Conservation (phyloP, 1,139 yeast species). For the Hansenula anomala region DNA sequence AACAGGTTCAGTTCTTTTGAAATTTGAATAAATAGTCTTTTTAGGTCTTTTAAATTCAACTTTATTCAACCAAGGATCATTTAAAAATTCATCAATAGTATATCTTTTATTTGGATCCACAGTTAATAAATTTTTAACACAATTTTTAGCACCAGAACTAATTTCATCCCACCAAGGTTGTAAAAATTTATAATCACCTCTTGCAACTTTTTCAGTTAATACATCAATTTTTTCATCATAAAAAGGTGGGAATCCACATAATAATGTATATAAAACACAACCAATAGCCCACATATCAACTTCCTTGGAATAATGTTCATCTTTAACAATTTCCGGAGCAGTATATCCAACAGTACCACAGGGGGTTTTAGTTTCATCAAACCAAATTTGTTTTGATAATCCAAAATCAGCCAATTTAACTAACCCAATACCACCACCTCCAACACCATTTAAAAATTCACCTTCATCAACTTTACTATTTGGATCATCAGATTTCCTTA, state of each 20-base stretch:
- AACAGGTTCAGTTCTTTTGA: constrained; percentile 18
- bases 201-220: constrained; percentile 77
- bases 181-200: constrained; percentile 77
- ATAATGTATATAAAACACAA: constrained; percentile 80
- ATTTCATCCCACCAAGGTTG: constrained; percentile 99
- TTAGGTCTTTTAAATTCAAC: constrained; percentile 18
- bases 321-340: constrained; percentile 91
- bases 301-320: constrained; percentile 78
- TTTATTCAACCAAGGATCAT: constrained; percentile 70
- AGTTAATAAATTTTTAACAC: constrained; percentile 71
- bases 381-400: constrained; percentile 75
- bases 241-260: constrained; percentile 96
- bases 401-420: constrained; percentile 94
- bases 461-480: constrained; percentile 81
- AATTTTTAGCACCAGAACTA: constrained; percentile 68
- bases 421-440: constrained; percentile 86
- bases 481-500: constrained; percentile 76
- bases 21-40: constrained; percentile 12
- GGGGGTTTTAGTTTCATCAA: constrained; percentile 70
- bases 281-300: constrained; percentile 98
- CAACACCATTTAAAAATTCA: constrained; percentile 63
- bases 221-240: constrained; percentile 82
- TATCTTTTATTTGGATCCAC: constrained; percentile 79
- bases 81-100: constrained; percentile 69
- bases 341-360: constrained; percentile 92